Base-by-base conservation (phyloP, 108 stramenopile species). In the Schizochytrium sp. region DNA sequence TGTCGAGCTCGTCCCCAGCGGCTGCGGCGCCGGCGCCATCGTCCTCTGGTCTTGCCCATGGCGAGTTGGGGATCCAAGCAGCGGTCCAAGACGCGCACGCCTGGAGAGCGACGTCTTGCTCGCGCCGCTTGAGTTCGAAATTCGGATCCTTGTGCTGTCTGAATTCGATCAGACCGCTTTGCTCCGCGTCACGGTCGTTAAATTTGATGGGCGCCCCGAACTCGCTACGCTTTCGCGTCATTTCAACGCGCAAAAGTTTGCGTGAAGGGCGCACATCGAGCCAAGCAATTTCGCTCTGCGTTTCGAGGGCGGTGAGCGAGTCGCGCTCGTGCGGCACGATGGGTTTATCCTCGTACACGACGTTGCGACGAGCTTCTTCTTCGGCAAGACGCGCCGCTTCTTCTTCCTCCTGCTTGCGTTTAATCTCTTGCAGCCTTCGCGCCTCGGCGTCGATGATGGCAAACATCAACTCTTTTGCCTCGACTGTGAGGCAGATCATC, bases 281-380 rank as follows among this genome's bases (percentile, higher is more conserved):
- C 88, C 83, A 21, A 25, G 43, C 72, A 16, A 92, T 72, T 69
- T 93, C 93, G 43, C 29, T 57, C 21, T 57, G 57, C 8, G 93
- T 92, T 5, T 92, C 92, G 23, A 58, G 55, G 25, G 44, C 51
- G 21, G 90, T 91, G 43, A 89, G 47, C 5, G 92, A 93, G 34
- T 45, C 72, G 58, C 91, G 92, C 5, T 51, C 72, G 45, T 91
- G 55, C 14, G 92, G 57, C 19, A 91, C 55, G 60, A 92, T 60
- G 10, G 93, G 93, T 69, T 93, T 91, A 51, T 93, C 93, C 51
- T 92, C 90, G 87, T 93, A 93, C 34, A 93, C 93, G 6, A 92
- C 91, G 29, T 91, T 93, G 53, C 88, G 72, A 8, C 90, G 43
- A 3, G 93, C 93, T 88, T 91, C 90, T 34, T 92, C 92, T 34